Evolutionary conservation across 2,329 filamentous ascomycete species (phyloP).

Genomic region (Fusarium tuaranense): DNA sequence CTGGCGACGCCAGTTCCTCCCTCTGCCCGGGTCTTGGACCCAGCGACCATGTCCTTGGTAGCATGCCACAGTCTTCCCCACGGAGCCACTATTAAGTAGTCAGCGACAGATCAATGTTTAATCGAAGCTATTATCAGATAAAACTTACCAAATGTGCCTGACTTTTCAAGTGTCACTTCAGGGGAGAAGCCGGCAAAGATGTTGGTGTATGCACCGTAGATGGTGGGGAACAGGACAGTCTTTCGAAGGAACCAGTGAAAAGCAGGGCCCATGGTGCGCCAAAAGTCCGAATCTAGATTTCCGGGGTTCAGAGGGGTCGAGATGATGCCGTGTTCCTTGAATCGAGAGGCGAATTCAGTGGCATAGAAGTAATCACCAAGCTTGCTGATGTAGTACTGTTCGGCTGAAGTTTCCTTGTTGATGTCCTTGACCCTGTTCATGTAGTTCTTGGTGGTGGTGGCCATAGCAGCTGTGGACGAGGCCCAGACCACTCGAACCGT

Average conservation of each 20-base stretch:
- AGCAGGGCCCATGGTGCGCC: conserved; percentile 42
- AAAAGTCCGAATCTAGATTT: conserved; percentile 54
- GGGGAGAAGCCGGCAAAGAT: conserved; percentile 60
- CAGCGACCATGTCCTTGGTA: conserved; percentile 44
- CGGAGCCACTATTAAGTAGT: conserved; percentile 46
- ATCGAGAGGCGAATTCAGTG: conserved; percentile 45
- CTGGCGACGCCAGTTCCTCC: conserved; percentile 50
- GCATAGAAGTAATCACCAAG: conserved; percentile 48
- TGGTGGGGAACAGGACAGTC: conserved; percentile 40
- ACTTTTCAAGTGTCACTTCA: conserved; percentile 51
- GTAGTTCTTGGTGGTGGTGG: conserved; percentile 22
- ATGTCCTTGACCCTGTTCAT: conserved; percentile 39
- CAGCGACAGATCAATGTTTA: background rate
- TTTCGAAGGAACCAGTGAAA: conserved; percentile 29
- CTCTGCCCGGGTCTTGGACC: conserved; percentile 45
- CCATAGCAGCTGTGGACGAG: conserved; percentile 39
- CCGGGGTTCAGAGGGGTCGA: conserved; percentile 54
- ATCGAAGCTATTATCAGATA: background rate
- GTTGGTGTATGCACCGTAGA: conserved; percentile 61
- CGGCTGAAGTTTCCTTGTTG: conserved; percentile 8
- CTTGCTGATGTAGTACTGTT: conserved; percentile 48
- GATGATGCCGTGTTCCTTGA: conserved; percentile 46
- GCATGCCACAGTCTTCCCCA: conserved; percentile 51
- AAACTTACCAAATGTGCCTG: conserved; percentile 30
- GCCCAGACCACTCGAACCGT: conserved; percentile 51